A percentile compares a stretch with the other conserved stretches of the same genome.
Evolutionary conservation across 768 basidiomycete genomes (phyloP).

Genomic region (Amanita jacksonii): DNA sequence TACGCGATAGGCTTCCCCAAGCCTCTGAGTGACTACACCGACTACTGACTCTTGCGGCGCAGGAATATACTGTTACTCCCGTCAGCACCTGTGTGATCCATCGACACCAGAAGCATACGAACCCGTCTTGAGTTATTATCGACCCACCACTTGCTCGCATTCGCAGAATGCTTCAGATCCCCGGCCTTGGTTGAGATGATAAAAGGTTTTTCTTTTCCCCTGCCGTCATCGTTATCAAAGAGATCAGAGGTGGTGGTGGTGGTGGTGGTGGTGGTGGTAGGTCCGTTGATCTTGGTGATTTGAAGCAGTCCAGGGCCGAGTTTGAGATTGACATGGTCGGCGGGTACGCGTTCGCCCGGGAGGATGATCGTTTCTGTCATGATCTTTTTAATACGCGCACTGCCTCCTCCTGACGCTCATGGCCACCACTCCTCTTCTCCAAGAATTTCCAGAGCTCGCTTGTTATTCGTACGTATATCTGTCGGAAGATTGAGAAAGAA

Average conservation of each 20-base stretch:
- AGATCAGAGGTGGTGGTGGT: no score
- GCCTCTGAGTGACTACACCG: conserved; percentile 68
- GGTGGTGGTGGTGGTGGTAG: no score
- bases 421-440: conserved; percentile 36
- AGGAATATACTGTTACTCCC: conserved; percentile 68
- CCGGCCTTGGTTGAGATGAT: conserved; percentile 64
- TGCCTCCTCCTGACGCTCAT: no score
- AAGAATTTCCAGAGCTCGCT: conserved; percentile 67
- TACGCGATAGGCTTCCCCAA: conserved; percentile 87
- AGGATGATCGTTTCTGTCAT: conserved; percentile 43
- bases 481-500: neutral
- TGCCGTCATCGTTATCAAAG: no score
- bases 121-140: conserved; percentile 83
- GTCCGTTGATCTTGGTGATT: conserved; percentile 19
- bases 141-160: conserved; percentile 80
- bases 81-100: conserved; percentile 1
- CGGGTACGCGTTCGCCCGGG: conserved; percentile 73
- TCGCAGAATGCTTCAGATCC: conserved; percentile 54
- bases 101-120: conserved; percentile 21
- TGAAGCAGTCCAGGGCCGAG: conserved; percentile 79
- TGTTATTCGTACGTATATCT: conserved; percentile 50
- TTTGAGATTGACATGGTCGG: conserved; percentile 71
- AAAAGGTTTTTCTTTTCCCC: neutral
- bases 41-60: conserved; percentile 85
- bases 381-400: no score